Conservation (phyloP, 495 filamentous ascomycete species). For the Annulohypoxylon stygium region DNA sequence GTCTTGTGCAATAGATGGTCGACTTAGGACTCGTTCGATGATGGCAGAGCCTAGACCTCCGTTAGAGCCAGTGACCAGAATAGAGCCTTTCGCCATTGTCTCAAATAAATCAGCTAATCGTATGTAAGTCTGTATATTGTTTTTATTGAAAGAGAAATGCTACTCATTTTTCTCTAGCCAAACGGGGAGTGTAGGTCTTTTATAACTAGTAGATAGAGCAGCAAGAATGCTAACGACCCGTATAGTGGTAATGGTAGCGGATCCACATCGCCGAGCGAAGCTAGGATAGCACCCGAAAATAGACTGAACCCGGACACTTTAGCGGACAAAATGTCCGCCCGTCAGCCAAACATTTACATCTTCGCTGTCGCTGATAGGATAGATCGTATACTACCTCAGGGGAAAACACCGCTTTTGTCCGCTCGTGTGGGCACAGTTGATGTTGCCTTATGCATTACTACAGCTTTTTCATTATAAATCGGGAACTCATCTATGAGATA, state of each 20-base stretch:
- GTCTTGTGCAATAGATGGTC: constrained; percentile 52
- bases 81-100: constrained; percentile 55
- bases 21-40: constrained; percentile 59
- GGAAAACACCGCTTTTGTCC: constrained; percentile 8
- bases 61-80: constrained; percentile 70
- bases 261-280: neutral
- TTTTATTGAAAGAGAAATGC: neutral
- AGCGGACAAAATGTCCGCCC: constrained; percentile 22
- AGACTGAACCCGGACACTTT: neutral
- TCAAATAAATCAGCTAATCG: neutral
- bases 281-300: neutral
- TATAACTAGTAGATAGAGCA: constrained; percentile 7
- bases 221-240: neutral
- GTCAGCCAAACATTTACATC: neutral
- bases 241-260: neutral
- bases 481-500: neutral
- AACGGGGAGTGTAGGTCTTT: constrained; percentile 8
- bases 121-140: neutral
- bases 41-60: constrained; percentile 61
- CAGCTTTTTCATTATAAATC: neutral
- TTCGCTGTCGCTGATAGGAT: constrained; percentile 18
- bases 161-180: neutral
- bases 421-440: constrained; percentile 15
- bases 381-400: neutral
- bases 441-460: neutral